These are phyloP conservation scores for Colletotrichum chrysophilum DNA, from an alignment of 2,329 filamentous ascomycete genomes.

Conservation along the genomic window DNA sequence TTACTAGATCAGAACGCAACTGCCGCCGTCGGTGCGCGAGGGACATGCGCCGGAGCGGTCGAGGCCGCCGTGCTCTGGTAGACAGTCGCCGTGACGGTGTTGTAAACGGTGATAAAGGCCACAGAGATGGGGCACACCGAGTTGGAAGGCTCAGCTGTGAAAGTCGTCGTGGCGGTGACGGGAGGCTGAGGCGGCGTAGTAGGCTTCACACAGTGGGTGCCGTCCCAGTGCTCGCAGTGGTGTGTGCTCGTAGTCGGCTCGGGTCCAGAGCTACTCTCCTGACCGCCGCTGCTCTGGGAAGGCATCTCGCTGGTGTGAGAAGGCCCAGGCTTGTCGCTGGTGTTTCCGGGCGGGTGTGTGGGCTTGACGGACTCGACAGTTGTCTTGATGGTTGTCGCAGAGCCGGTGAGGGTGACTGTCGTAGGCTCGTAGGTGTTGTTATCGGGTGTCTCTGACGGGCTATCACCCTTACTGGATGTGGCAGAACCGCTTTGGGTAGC, in stretches of 20 bases:
- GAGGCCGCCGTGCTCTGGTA: not conserved
- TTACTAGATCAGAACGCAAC: not conserved
- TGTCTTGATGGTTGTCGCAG: not conserved
- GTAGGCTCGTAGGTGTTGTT: not conserved
- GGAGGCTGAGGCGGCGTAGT: not conserved
- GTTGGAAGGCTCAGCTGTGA: constrained; percentile 11
- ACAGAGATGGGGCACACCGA: constrained; percentile 32
- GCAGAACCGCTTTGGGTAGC: not conserved
- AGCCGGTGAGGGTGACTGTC: not conserved
- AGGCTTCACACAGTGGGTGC: constrained; percentile 10
- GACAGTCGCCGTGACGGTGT: constrained; percentile 39
- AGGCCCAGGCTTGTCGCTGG: not conserved
- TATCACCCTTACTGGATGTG: not conserved
- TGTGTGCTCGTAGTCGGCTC: constrained; percentile 5
- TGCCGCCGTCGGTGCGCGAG: not conserved
- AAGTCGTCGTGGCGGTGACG: not conserved
- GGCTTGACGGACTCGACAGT: not conserved
- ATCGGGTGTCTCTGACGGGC: not conserved
- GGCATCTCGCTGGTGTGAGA: not conserved
- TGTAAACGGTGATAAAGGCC: constrained; percentile 38
- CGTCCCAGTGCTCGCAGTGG: constrained; percentile 26
- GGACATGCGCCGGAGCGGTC: not conserved
- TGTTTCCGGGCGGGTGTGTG: not conserved
- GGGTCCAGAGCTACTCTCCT: not conserved
- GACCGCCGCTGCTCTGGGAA: not conserved